phyloP scores from a whole-genome alignment of 768 basidiomycete species.

The Amanita jacksonii region DNA sequence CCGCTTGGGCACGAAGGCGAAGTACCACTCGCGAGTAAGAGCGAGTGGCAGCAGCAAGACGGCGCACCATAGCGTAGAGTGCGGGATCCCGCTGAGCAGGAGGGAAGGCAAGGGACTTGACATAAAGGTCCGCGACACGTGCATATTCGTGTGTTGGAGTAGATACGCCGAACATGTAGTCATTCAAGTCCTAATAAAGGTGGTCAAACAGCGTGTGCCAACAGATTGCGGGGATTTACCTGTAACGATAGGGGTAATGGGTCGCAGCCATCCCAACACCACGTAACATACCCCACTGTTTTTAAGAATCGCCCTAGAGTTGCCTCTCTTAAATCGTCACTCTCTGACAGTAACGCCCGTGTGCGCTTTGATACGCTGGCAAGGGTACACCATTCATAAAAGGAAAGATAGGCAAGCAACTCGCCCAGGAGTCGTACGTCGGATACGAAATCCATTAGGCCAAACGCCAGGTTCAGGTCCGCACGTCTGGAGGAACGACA shows the following conservation, averaged over 20 bases:
- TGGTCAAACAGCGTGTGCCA: slow-evolving; percentile 10
- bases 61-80: slow-evolving; percentile 33
- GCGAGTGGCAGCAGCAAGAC: slow-evolving; percentile 52
- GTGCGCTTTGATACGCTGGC: slow-evolving; percentile 48
- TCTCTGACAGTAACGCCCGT: slow-evolving; percentile 38
- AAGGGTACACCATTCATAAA: slow-evolving; percentile 61
- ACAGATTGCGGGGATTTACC: slow-evolving; percentile 28
- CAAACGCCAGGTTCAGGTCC: slow-evolving; percentile 25
- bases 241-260: slow-evolving; percentile 53
- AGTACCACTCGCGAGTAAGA: slow-evolving; percentile 77
- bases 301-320: slow-evolving; percentile 61
- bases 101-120: slow-evolving; percentile 39
- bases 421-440: slow-evolving; percentile 40
- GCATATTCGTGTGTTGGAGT: slow-evolving; percentile 69
- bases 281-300: slow-evolving; percentile 64
- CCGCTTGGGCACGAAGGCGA: slow-evolving; percentile 70
- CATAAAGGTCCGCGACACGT: slow-evolving; percentile 44
- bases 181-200: slow-evolving; percentile 60
- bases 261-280: slow-evolving; percentile 53
- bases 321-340: slow-evolving; percentile 43
- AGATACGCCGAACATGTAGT: slow-evolving; percentile 73
- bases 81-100: slow-evolving; percentile 32
- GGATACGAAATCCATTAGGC: slow-evolving; percentile 46
- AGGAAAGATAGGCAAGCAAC: slow-evolving; percentile 56
- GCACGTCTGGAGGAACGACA: background rate